Percentiles rank a stretch among this genome's conserved stretches.
These are phyloP conservation scores for Globisporangium takayamanum DNA, from an alignment of 352 stramenopile species.

Conservation along the genomic window DNA sequence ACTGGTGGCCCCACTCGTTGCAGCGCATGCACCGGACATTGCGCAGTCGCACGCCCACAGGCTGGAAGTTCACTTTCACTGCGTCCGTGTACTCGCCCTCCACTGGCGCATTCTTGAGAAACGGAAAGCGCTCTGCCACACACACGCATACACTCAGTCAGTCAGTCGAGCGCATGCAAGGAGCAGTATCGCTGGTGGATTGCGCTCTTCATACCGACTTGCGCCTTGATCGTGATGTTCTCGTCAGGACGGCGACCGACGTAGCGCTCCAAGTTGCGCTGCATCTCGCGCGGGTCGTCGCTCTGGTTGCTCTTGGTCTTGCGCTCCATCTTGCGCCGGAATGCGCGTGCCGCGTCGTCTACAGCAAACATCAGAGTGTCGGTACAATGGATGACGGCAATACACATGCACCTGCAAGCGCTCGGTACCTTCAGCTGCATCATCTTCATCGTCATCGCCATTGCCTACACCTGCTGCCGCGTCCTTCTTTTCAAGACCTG, in stretches of 20 bases:
- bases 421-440: not conserved
- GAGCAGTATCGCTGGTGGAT: no score
- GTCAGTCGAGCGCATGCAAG: no score
- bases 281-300: constrained; percentile 17
- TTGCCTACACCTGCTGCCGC: constrained; percentile 28
- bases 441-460: constrained; percentile 5
- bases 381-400: no score
- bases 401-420: not conserved
- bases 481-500: constrained; percentile 48
- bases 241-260: constrained; percentile 62
- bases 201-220: constrained; percentile 34
- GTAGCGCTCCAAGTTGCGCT: constrained; percentile 65
- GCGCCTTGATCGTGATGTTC: constrained; percentile 70
- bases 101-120: constrained; percentile 86
- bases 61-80: constrained; percentile 86
- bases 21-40: constrained; percentile 84
- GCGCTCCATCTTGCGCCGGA: constrained; percentile 45
- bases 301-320: constrained; percentile 9
- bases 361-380: not conserved
- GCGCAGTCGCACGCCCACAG: constrained; percentile 71
- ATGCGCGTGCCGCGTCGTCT: constrained; percentile 65
- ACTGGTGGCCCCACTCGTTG: constrained; percentile 77
- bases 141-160: not conserved
- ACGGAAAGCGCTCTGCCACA: constrained; percentile 67
- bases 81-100: constrained; percentile 77